Evolutionary conservation across 179 eudicot genomes (phyloP), one percentile per base, ranked within the genome.

Genomic region (Patellifolia procumbens): DNA sequence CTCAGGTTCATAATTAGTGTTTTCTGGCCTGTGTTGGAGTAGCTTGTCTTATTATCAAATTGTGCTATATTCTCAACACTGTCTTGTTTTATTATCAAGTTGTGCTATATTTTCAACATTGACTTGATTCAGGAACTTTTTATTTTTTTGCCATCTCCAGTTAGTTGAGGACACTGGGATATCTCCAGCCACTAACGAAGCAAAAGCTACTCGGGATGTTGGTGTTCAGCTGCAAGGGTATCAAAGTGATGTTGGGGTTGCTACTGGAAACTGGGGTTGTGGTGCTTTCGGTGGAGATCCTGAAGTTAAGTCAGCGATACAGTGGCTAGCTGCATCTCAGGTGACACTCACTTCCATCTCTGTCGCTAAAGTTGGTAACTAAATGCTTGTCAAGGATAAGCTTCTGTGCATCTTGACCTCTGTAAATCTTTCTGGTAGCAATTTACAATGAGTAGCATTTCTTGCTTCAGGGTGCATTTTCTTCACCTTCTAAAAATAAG

Each of bases 211-310:
- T 56, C 68, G 75, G 72, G 45, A 48, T 75, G 68, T 42, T 72
- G 48, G 17, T 24, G 65, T 67, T 78, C 73, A 73, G 59, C 42
- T 56, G 68, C 60, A 56, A 73, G 74, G 76, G 15, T n/a, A 77
- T 80, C 79, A 82, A 32, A 68, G 71, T 49, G 83, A 76, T 64
- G 81, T 84, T 56, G 97, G 98, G 3, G 85, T 92, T 83, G 96
- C 66, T 42, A 95, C 99, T 15, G 99, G 99, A 22, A 95, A 95
- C 78, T 95, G 99, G 99, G 99, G 99, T 32, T 95, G 97, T 83
- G 98, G 99, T 58, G 99, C 96, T 77, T 95, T 93, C 80, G 98
- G 98, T 32, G 99, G 98, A 68, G 99, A 95, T 81, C 97, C 99
- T 75, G 91, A 95, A 88, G 86, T 95, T 65, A 93, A 95, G 85